Base-by-base conservation (phyloP, 192 early-diverging fungal species). In the Phlyctochytrium bullatum region DNA sequence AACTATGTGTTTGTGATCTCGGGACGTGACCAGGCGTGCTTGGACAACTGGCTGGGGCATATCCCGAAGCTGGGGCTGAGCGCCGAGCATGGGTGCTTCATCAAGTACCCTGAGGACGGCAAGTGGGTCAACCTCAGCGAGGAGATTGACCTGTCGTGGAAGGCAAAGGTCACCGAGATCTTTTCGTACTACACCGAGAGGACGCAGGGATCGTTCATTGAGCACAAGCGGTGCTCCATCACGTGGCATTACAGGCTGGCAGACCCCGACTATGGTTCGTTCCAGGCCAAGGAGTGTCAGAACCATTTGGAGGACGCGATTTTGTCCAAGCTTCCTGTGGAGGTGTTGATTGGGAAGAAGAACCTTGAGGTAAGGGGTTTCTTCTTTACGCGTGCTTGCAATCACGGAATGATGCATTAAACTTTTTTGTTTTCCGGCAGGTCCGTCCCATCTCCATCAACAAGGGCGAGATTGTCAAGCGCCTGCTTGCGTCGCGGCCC, bases 201-300 rank as follows among this genome's bases (percentile, higher is more conserved):
- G 54, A 99, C 97, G 20, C 89, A 88, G 57, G 95, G 95, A 31
- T 91, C 93, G 0, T 92, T 92, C 67, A 90, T 97, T 52, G 97
- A 98, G 59, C 88, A 92, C 76, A 99, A 99, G 78, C 78, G 90
- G 33, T 90, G 88, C 28, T 90, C 95, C 2, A 82, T 99, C 23
- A 96, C 96, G 34, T 99, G 97, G 97, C 95, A 99, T 66, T 99
- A 92, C 82, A 87, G 94, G 31, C 82, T 93, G 66, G 90, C 95
- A 2, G 97, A 99, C 68, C 97, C 95, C 1, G 89, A 90, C 51
- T 99, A 94, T 81, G 97, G 90, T 67, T 84, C 62, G 31, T 99
- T 98, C 85, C 97, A 99, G 80, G 90, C 94, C 28, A 96, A 97
- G 72, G 96, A 99, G 68, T 97, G 93, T 75, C 91, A 93, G 77